Percentiles rank a stretch among this genome's conserved stretches.
Conservation (phyloP, 208 protist genomes). For the Acanthamoeba healyi region DNA sequence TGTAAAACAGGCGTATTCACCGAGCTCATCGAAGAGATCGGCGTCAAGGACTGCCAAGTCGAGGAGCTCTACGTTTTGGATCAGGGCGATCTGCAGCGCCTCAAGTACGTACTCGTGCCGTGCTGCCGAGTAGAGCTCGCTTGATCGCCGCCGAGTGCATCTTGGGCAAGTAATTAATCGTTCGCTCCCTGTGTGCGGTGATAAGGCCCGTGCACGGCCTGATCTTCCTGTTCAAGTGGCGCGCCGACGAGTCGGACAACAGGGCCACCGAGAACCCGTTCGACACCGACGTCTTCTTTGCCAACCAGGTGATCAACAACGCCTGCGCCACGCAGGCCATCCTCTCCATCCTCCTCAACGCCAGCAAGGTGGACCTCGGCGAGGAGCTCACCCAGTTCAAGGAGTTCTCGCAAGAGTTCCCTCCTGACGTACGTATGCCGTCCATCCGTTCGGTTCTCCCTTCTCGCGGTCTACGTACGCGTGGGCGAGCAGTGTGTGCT, state of each 20-base stretch:
- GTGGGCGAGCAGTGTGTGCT: not conserved
- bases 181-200: no score
- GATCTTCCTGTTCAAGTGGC: conserved; percentile 98
- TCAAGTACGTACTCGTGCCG: conserved; percentile 82
- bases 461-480: no score
- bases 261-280: conserved; percentile 56
- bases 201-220: conserved; percentile 96
- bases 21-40: conserved; percentile 95
- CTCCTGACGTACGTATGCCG: conserved; percentile 79
- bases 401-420: conserved; percentile 89
- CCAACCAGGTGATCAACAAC: conserved; percentile 96
- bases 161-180: no score
- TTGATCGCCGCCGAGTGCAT: no score
- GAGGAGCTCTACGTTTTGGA: conserved; percentile 97
- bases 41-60: conserved; percentile 96
- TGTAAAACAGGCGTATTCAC: conserved; percentile 95
- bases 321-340: conserved; percentile 98
- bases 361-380: conserved; percentile 93
- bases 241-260: conserved; percentile 60
- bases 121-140: no score
- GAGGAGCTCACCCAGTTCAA: conserved; percentile 89
- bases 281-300: conserved; percentile 95
- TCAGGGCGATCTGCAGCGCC: conserved; percentile 80
- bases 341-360: conserved; percentile 97
- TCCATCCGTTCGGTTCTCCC: not conserved